phyloP scores from a whole-genome alignment of 2,329 filamentous ascomycete genomes.

The Fusarium burgessii region DNA sequence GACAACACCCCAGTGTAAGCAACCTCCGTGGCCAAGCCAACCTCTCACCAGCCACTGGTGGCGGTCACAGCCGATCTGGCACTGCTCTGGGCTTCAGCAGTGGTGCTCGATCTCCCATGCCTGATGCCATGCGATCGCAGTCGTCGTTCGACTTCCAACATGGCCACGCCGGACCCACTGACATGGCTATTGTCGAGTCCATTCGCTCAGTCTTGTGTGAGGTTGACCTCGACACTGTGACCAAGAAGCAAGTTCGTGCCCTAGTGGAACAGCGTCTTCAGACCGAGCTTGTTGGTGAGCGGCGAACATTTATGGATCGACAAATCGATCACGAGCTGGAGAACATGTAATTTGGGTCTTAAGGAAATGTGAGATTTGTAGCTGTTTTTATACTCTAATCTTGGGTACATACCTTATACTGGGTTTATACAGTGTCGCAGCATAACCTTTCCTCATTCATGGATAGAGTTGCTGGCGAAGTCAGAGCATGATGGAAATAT shows the following conservation, averaged over 20 bases:
- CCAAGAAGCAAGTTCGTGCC: constrained; percentile 95
- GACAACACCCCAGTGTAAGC: constrained; percentile 70
- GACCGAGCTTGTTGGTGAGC: constrained; percentile 87
- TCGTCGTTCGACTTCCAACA: constrained; percentile 72
- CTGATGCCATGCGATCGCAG: constrained; percentile 62
- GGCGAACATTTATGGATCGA: constrained; percentile 88
- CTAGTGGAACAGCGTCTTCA: constrained; percentile 94
- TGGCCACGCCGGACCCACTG: constrained; percentile 75
- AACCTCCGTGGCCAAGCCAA: constrained; percentile 65
- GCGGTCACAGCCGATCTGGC: constrained; percentile 54
- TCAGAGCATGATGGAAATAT: constrained; percentile 19
- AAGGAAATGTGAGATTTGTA: constrained; percentile 6
- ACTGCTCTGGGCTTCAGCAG: constrained; percentile 61
- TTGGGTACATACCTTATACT: constrained; percentile 42
- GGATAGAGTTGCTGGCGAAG: constrained; percentile 21
- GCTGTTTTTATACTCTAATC: constrained; percentile 32
- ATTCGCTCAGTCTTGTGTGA: constrained; percentile 86
- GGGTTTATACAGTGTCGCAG: constrained; percentile 31
- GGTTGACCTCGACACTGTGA: constrained; percentile 95
- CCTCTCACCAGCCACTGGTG: constrained; percentile 58
- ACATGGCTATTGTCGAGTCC: constrained; percentile 83
- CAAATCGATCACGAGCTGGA: constrained; percentile 95
- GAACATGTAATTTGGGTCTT: constrained; percentile 75
- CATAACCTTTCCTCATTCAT: constrained; percentile 11
- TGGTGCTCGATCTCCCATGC: constrained; percentile 60